Evolutionary conservation across 495 filamentous ascomycete genomes (phyloP).

Genomic region (Clavariopsis aquatica): DNA sequence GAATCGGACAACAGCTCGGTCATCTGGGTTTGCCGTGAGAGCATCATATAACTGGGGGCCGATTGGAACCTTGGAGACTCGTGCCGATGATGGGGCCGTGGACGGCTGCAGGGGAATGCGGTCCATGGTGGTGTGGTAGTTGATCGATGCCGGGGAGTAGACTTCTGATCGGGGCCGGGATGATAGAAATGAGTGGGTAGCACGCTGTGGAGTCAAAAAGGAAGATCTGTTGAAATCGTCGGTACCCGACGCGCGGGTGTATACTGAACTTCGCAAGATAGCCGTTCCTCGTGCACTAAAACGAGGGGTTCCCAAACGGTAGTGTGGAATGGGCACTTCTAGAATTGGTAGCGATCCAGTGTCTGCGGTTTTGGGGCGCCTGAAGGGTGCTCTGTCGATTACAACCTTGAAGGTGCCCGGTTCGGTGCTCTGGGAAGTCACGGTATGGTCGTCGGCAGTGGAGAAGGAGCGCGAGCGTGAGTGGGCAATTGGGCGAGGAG

Average conservation of each 20-base stretch:
- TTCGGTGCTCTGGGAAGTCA: slow-evolving; percentile 54
- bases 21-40: slow-evolving; percentile 70
- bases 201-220: slow-evolving; percentile 52
- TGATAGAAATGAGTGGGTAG: slow-evolving; percentile 42
- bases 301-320: slow-evolving; percentile 77
- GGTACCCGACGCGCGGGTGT: slow-evolving; percentile 56
- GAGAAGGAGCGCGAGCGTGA: slow-evolving; percentile 66
- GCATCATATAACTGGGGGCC: slow-evolving; percentile 65
- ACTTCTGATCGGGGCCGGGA: slow-evolving; percentile 48
- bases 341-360: slow-evolving; percentile 60
- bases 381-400: slow-evolving; percentile 72
- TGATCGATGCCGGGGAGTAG: slow-evolving; percentile 39
- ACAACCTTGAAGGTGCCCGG: slow-evolving; percentile 77
- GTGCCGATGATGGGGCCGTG: slow-evolving; percentile 32
- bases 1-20: slow-evolving; percentile 83
- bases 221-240: slow-evolving; percentile 58
- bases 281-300: slow-evolving; percentile 80
- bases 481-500: slow-evolving; percentile 45
- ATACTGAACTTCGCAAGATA: slow-evolving; percentile 73
- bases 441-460: slow-evolving; percentile 46
- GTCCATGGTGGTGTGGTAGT: slow-evolving; percentile 35
- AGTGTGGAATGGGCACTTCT: slow-evolving; percentile 82
- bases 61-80: slow-evolving; percentile 32
- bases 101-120: slow-evolving; percentile 35
- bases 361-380: slow-evolving; percentile 67